Percentiles rank a stretch among this genome's conserved stretches.
These are phyloP conservation scores for Emmonsiellopsis sp. DNA, from an alignment of 2,329 filamentous ascomycete genomes.

Conservation along the genomic window DNA sequence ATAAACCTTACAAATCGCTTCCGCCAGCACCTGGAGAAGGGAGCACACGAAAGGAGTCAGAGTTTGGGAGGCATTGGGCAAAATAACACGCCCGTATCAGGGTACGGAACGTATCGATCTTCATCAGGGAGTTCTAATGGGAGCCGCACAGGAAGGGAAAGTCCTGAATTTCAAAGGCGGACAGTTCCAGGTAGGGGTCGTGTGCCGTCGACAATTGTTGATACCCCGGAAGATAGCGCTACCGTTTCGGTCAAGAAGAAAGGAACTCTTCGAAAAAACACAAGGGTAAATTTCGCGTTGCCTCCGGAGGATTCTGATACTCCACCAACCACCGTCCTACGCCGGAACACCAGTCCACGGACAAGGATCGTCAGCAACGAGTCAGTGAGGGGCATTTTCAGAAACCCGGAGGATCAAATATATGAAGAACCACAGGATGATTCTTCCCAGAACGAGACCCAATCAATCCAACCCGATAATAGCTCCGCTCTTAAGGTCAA, in stretches of 20 bases:
- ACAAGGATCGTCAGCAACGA: constrained; percentile 27
- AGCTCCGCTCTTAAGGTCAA: constrained; percentile 47
- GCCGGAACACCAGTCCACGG: constrained; percentile 13
- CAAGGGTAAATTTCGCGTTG: constrained; percentile 32
- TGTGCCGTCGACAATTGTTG: not conserved
- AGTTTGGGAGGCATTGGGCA: constrained; percentile 16
- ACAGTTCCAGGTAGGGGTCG: not conserved
- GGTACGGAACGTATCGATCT: constrained; percentile 7
- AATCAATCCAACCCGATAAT: constrained; percentile 16
- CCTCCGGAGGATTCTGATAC: constrained; percentile 19
- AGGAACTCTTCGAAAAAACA: constrained; percentile 23
- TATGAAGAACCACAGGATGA: constrained; percentile 72
- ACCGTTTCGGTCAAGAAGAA: constrained; percentile 11
- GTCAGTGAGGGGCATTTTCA: constrained; percentile 43
- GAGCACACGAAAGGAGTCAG: constrained; percentile 36
- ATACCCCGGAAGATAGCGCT: not conserved
- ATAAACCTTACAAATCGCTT: constrained; percentile 21
- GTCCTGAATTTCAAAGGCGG: constrained; percentile 4
- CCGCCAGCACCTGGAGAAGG: constrained; percentile 35
- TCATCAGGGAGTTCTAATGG: constrained; percentile 13
- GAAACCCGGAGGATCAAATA: constrained; percentile 54
- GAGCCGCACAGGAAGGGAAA: constrained; percentile 7
- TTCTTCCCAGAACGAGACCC: constrained; percentile 16
- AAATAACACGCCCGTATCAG: not conserved
- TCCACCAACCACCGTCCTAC: constrained; percentile 1